phyloP scores from a whole-genome alignment of 2,329 filamentous ascomycete genomes.

The Mycocentrospora acerina region DNA sequence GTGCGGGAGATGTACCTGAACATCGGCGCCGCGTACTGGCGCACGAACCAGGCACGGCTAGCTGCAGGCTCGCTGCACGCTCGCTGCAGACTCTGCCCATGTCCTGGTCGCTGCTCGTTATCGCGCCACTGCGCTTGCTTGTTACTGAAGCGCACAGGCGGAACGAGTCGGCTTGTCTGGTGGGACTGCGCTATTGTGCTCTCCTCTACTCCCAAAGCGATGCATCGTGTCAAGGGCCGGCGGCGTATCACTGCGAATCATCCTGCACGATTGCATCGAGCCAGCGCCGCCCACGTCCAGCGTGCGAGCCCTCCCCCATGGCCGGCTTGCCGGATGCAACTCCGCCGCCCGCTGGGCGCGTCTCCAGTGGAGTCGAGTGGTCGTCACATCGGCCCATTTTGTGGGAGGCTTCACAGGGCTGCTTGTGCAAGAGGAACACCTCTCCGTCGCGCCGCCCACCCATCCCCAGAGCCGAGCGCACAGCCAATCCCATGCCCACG shows the following conservation, averaged over 20 bases:
- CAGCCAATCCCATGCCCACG: conserved; percentile 3
- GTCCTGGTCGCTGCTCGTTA: conserved; percentile 10
- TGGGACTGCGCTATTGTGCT: conserved; percentile 28
- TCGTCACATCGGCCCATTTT: conserved; percentile 5
- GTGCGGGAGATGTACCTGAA: conserved; percentile 36
- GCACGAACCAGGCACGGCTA: conserved; percentile 26
- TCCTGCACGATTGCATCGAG: conserved; percentile 19
- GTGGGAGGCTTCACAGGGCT: conserved; percentile 16
- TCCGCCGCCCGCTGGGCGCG: conserved; percentile 15
- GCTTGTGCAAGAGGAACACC: conserved; percentile 8
- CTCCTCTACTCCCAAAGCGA: conserved; percentile 33
- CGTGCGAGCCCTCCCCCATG: conserved; percentile 14
- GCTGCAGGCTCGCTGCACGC: conserved; percentile 21
- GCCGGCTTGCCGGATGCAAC: conserved; percentile 12
- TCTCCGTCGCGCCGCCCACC: conserved; percentile 10
- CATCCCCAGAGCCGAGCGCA: conserved; percentile 1
- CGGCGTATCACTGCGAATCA: conserved; percentile 25
- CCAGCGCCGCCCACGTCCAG: conserved; percentile 15
- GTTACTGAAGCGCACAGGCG: conserved; percentile 19
- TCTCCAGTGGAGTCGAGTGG: conserved; percentile 24
- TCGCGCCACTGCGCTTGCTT: conserved; percentile 12
- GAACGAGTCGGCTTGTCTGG: conserved; percentile 30
- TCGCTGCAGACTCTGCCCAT: conserved; percentile 25
- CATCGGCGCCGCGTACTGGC: conserved; percentile 17
- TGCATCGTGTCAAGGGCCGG: conserved; percentile 19